Conservation (phyloP, 75 land plant genomes). For the Pseudotsuga menziesii region DNA sequence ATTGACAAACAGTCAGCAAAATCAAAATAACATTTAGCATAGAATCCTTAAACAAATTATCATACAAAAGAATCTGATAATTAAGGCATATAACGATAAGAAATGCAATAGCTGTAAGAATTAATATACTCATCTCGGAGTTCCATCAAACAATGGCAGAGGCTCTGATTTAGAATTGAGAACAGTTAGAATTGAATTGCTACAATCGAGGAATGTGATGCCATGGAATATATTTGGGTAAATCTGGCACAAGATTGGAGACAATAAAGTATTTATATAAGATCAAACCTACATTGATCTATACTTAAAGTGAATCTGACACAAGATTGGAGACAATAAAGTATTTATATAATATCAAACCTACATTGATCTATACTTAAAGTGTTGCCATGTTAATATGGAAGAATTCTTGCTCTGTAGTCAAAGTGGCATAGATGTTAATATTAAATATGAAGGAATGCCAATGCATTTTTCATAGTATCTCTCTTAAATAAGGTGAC, state of each 20-base stretch:
- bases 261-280: too few species aligned
- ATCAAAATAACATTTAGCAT: not conserved
- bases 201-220: too few species aligned
- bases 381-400: too few species aligned
- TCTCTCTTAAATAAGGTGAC: slow-evolving; percentile 28
- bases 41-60: not conserved
- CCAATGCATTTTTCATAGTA: not conserved
- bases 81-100: too few species aligned
- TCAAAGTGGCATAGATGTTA: not conserved
- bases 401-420: too few species aligned
- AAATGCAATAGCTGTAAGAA: not conserved
- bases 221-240: too few species aligned
- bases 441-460: not conserved
- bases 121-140: slow-evolving; percentile 33
- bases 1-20: slow-evolving; percentile 44
- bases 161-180: slow-evolving; percentile 44
- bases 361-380: too few species aligned
- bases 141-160: slow-evolving; percentile 67
- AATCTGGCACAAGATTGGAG: too few species aligned
- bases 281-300: too few species aligned
- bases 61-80: not conserved
- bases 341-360: too few species aligned
- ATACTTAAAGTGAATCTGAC: too few species aligned
- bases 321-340: too few species aligned
- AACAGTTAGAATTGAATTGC: slow-evolving; percentile 8